These are phyloP conservation scores for Myriosclerotinia duriaeana DNA, from an alignment of 2,329 filamentous ascomycete species.

Conservation along the genomic window DNA sequence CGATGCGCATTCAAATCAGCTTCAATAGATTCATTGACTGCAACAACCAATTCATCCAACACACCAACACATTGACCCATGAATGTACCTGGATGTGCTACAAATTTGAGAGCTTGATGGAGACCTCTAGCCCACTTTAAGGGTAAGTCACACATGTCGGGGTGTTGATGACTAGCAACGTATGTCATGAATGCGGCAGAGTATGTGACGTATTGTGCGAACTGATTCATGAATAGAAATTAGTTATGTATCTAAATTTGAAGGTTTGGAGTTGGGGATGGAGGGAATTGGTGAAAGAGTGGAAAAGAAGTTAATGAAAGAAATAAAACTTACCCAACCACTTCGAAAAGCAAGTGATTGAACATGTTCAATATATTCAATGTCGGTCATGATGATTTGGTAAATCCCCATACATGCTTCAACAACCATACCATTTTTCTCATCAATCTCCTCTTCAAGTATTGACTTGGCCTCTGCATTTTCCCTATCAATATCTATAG, in stretches of 20 bases:
- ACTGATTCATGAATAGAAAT: not conserved
- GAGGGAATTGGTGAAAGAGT: not conserved
- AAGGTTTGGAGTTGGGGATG: too few relatives aligned
- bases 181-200: not conserved
- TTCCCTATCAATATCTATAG: not conserved
- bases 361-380: not conserved
- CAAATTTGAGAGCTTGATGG: not conserved
- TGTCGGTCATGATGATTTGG: not conserved
- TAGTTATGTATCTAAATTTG: not conserved
- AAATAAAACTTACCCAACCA: conserved; percentile 1
- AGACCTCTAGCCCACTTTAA: not conserved
- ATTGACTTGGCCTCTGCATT: not conserved
- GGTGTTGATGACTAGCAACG: not conserved
- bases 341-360: not conserved
- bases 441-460: not conserved
- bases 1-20: too few relatives aligned
- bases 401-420: not conserved
- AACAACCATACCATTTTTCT: not conserved
- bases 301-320: not conserved
- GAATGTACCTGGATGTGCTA: not conserved
- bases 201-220: not conserved
- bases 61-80: not conserved
- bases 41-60: not conserved
- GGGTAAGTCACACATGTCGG: not conserved
- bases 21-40: not conserved